Evolutionary conservation across 176 grass and related monocot genomes (phyloP).

Genomic region (Aegilops speltoides): DNA sequence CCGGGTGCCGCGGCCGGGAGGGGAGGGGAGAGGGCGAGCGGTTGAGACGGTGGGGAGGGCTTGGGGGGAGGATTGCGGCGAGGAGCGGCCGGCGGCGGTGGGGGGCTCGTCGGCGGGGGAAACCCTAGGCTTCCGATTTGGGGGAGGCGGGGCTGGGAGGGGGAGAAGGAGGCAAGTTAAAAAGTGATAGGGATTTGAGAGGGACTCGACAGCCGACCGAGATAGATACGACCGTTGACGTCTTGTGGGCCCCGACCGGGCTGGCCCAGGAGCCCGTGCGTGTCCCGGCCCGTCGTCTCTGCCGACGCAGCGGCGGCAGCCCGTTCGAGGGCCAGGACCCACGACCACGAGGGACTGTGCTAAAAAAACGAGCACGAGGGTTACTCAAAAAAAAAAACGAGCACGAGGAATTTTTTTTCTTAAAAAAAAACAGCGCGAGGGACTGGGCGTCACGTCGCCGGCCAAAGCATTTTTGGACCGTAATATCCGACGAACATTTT

Average conservation of each 20-base stretch:
- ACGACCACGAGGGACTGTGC: too few species aligned
- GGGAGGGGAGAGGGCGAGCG: not conserved
- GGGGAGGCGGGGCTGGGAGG: not conserved
- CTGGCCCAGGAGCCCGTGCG: not conserved
- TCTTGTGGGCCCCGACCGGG: not conserved
- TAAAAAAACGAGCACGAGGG: too few species aligned
- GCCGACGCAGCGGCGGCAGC: not conserved
- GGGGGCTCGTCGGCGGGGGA: not conserved
- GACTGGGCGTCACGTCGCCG: too few species aligned
- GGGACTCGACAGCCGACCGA: not conserved
- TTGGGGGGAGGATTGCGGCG: not conserved
- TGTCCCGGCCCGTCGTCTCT: not conserved
- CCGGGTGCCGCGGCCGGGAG: not conserved
- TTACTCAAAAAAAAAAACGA: too few species aligned
- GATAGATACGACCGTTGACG: slow-evolving; percentile 30
- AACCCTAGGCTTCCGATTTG: slow-evolving; percentile 27
- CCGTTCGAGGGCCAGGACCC: too few species aligned
- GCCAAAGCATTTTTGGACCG: too few species aligned
- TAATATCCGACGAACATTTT: too few species aligned
- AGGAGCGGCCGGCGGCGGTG: not conserved
- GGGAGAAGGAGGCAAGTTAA: not conserved
- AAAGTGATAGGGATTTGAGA: not conserved
- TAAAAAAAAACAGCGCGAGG: too few species aligned
- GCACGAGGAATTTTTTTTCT: too few species aligned
- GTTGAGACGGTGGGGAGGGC: not conserved